Evolutionary conservation across 345 rosid species (phyloP).

Genomic region (Aquilaria malaccensis): DNA sequence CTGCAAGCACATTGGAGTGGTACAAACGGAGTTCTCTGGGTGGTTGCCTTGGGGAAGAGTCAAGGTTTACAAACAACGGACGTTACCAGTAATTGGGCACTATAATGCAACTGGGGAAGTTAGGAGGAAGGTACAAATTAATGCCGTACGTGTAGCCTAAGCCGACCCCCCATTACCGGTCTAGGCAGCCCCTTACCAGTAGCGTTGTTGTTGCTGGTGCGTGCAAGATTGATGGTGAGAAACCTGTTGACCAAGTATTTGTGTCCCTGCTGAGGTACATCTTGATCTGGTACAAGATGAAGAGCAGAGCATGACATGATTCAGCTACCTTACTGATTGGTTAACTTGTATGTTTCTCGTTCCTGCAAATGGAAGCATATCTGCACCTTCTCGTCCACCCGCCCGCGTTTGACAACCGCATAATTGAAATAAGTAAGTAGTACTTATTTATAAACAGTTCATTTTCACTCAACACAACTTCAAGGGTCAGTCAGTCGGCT

Average conservation of each 20-base stretch:
- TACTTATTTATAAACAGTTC: no score
- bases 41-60: conserved; percentile 6
- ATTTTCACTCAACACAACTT: no score
- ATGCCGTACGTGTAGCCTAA: not conserved
- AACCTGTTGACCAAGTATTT: conserved; percentile 1
- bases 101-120: not conserved
- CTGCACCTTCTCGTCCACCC: no score
- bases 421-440: no score
- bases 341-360: no score
- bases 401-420: no score
- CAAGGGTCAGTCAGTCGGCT: no score
- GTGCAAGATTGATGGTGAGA: conserved; percentile 1
- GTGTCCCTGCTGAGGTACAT: not conserved
- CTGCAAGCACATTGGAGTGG: not conserved
- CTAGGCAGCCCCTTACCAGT: no score
- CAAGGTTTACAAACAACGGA: conserved; percentile 1
- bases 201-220: not conserved
- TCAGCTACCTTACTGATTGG: no score
- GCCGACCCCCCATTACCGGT: not conserved
- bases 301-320: no score
- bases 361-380: no score
- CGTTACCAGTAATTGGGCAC: conserved; percentile 3
- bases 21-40: not conserved
- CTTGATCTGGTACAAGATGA: no score
- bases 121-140: not conserved